Base-by-base conservation (phyloP, 495 filamentous ascomycete genomes). In the Podospora pseudopauciseta region DNA sequence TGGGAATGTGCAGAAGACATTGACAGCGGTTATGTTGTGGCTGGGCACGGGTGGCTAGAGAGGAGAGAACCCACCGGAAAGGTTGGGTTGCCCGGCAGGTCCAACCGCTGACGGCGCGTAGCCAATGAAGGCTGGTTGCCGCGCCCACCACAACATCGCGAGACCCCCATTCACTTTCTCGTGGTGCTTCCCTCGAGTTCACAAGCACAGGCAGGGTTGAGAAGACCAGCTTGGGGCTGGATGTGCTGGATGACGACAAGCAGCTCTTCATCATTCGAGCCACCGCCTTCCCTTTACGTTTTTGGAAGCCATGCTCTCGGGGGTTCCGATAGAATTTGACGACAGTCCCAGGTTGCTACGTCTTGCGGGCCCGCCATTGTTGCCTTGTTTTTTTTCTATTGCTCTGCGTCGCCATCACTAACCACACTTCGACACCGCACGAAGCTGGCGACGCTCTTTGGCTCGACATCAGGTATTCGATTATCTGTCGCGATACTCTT, bases 111-210 rank as follows among this genome's bases (percentile, higher is more conserved):
- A 32, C 15, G 7, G 64, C 68, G 72, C 67, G 70, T 59, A 68
- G 68, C 75, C 76, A 75, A 75, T 73, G 71, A 75, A 68, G 9
- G 60, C 30, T 54, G 34, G 23, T 18, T 63, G 28, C 60, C 27
- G 72, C 70, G 73, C 68, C 73, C 67, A 77, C 74, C 76, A 78
- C 71, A 77, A 78, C 76, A 76, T 76, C 69, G 73, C 71, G 70
- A 68, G 68, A 68, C 67, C 69, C 65, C 68, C 67, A 58, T 74
- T 61, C 30, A 39, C n/a, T 32, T n/a, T 39, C 23, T 63, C 19
- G 6, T 23, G 39, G 60, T 61, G 68, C 65, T 73, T 74, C 67
- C 69, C 63, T 30, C 30, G 26, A 16, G 61, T 20, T n/a, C 27
- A 27, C 26, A 15, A n/a, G 27, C 19, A 62, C 23, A 16, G n/a